Base-by-base conservation (phyloP, 2,329 filamentous ascomycete species). In the Colletotrichum spaethianum region DNA sequence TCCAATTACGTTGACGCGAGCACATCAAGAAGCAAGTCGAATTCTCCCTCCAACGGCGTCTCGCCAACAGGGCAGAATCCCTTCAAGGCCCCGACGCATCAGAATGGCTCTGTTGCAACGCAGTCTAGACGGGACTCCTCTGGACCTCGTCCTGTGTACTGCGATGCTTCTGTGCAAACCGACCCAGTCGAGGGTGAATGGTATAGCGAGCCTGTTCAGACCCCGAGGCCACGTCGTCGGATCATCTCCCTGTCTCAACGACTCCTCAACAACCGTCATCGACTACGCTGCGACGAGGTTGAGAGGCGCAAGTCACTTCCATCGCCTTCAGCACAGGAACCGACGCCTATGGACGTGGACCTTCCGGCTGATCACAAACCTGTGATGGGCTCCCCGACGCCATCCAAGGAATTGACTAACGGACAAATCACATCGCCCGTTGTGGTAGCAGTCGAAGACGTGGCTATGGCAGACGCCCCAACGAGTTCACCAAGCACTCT, bases 171-270 rank as follows among this genome's bases (percentile, higher is more conserved):
- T 6, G 84, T 88, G 2, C 89, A 91, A 75, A 91, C 89, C 0
- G 89, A 90, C 38, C 83, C 85, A 0, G 86, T 88, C 0, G 82
- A 85, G 40, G 87, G 86, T 18, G 86, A 86, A 70, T 89, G 87
- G 87, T 89, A 86, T 72, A 87, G 84, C 72, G 80, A 81, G 38
- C 74, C 78, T 1, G 76, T 70, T 6, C 79, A 79, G 57, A 77
- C 81, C 0, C 78, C 82, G 0, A 83, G 82, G 48, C 81, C 83
- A 0, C 87, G 81, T 73, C 86, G 85, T 62, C 83, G 85, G 40
- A 82, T 90, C 16, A 84, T 90, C 4, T 87, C 88, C 0, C 80
- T 91, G 2, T 87, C 88, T 1, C 86, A 86, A 72, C 85, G 88
- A 20, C 77, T 90, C 4, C 76, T 91, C 11, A 86, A 86, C 74